A percentile compares a stretch with the other conserved stretches of the same genome.
phyloP scores from a whole-genome alignment of 805 yeast genomes.

The Metschnikowia cubensis region DNA sequence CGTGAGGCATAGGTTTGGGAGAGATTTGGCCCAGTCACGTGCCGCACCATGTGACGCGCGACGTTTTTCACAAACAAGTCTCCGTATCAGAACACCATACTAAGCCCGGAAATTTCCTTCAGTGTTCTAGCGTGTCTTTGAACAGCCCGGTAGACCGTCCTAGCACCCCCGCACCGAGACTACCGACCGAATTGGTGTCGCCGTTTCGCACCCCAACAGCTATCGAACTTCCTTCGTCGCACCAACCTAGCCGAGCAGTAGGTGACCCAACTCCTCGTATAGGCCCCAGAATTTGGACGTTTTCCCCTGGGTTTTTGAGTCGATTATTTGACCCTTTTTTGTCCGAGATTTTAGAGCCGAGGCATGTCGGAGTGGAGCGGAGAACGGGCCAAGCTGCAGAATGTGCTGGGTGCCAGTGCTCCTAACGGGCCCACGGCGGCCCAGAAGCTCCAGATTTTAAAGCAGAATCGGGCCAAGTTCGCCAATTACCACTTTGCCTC shows the following conservation, averaged over 20 bases:
- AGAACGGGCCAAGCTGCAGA: background rate
- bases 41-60: slow-evolving; percentile 1
- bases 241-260: background rate
- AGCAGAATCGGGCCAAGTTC: slow-evolving; percentile 21
- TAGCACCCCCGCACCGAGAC: background rate
- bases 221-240: background rate
- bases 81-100: background rate
- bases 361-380: slow-evolving; percentile 1
- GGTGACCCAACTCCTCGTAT: background rate
- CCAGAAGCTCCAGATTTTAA: slow-evolving; percentile 19
- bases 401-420: background rate
- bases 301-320: background rate
- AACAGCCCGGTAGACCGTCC: background rate
- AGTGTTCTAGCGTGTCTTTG: background rate
- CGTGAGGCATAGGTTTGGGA: no score
- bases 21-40: background rate
- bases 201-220: background rate
- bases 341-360: no score
- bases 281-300: background rate
- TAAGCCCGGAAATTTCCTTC: background rate
- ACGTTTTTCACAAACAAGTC: slow-evolving; percentile 2
- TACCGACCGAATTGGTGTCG: no score
- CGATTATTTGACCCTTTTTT: no score
- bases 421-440: slow-evolving; percentile 8
- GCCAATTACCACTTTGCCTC: slow-evolving; percentile 57